Conservation (phyloP, 2,329 filamentous ascomycete species). For the Penicillium psychrosexuale region DNA sequence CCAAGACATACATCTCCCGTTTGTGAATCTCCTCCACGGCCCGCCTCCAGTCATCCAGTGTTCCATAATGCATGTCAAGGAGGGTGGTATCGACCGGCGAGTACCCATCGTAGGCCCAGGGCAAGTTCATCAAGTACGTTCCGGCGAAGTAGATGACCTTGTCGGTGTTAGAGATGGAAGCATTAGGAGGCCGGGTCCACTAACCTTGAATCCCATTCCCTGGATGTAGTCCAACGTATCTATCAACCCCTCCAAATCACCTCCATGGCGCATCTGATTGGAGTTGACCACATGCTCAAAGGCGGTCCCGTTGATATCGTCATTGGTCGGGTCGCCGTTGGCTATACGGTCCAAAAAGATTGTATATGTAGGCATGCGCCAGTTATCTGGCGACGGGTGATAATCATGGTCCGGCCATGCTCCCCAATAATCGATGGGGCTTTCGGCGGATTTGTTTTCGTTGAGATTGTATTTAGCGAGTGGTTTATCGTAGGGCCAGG, state of each 20-base stretch:
- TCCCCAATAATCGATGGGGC: slow-evolving; percentile 57
- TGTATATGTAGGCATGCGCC: slow-evolving; percentile 65
- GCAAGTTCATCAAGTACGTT: slow-evolving; percentile 61
- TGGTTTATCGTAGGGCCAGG: slow-evolving; percentile 49
- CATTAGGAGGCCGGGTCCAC: neutral
- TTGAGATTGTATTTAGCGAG: slow-evolving; percentile 60
- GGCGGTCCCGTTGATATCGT: slow-evolving; percentile 43
- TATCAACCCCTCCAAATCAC: slow-evolving; percentile 56
- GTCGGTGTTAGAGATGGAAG: slow-evolving; percentile 3
- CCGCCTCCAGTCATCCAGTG: slow-evolving; percentile 56
- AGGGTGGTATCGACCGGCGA: slow-evolving; percentile 60
- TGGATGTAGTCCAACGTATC: slow-evolving; percentile 63
- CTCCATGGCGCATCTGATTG: slow-evolving; percentile 62
- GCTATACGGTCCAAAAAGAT: slow-evolving; percentile 63
- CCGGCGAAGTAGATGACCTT: slow-evolving; percentile 61
- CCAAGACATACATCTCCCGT: slow-evolving; percentile 61
- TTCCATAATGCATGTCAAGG: slow-evolving; percentile 62
- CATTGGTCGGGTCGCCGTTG: slow-evolving; percentile 63
- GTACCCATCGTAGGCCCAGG: slow-evolving; percentile 62
- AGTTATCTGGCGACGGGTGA: slow-evolving; percentile 56
- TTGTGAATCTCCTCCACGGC: slow-evolving; percentile 59
- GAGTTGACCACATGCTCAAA: slow-evolving; percentile 60
- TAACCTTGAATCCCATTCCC: slow-evolving; percentile 62
- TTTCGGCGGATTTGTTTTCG: slow-evolving; percentile 53
- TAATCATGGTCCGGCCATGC: slow-evolving; percentile 53